Base-by-base conservation (phyloP, 75 land plant species). In the Azolla pinnata region DNA sequence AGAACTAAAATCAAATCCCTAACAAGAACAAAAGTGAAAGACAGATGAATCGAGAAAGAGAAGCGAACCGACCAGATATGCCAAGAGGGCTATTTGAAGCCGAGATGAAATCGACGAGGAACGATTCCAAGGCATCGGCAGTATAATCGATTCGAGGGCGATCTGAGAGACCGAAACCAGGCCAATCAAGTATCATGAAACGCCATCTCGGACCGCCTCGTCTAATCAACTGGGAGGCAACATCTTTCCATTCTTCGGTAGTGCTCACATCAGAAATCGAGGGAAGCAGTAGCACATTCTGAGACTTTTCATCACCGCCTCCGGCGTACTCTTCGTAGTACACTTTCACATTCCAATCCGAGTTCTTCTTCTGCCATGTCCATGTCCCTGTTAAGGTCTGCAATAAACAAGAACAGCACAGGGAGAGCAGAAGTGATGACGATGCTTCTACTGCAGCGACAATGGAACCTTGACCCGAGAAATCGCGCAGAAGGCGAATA, bases 231-330 rank as follows among this genome's bases (percentile, higher is more conserved):
- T 81, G 80, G 61, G 72, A 61, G 29, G 98, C 81, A 18, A 93
- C 96, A 2, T 56, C 30, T 44, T 79, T 67, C 98, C 98, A 93
- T 57, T 93, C 98, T 44, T 89, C 98, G 4, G 85, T 88, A n/a
- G 98, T 93, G 62, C 98, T 93, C 33, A 93, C 98, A 74, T 93
- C 98, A 20, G 98, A 93, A 38, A 93, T 81, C 16, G 96, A 85
- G 5, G 98, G 98, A 16, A 93, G 67, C 73, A 93, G 62, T 46
- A 93, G 74, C 20, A 93, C 57, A 42, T 69, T 65, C 62, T 93
- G 75, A 30, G 61, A 29, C 29, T 70, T 51, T 2, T 60, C 60
- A 31, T 60, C 18, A 29, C 48, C 63, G 24, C 62, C 76, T 31
- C 57, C 59, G 19, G 67, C 67, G 53, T 81, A 71, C 61, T 86